Percentiles rank a stretch among this genome's conserved stretches.
Conservation (phyloP, 305 asterid genomes). For the Rubia tinctorum region DNA sequence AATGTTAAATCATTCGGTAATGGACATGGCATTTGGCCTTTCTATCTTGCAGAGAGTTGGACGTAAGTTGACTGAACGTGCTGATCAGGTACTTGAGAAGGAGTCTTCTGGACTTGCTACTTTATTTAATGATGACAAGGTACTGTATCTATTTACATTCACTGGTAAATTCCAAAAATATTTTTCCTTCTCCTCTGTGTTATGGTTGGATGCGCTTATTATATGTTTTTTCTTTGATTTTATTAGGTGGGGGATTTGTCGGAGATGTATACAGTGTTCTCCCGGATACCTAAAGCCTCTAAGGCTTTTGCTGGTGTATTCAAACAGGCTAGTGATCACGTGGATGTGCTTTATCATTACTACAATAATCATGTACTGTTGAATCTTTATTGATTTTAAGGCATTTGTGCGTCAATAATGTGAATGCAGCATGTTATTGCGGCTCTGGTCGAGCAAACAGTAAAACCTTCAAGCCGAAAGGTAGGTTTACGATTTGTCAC, state of each 20-base stretch:
- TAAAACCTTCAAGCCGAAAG: conserved; percentile 98
- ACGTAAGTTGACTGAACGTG: conserved; percentile 83
- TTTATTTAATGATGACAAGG: conserved; percentile 93
- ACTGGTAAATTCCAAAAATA: neutral
- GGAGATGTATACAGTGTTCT: conserved; percentile 92
- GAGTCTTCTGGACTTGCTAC: conserved; percentile 91
- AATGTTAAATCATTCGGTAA: neutral
- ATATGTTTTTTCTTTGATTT: conserved; percentile 6
- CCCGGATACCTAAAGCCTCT: conserved; percentile 80
- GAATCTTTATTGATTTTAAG: neutral
- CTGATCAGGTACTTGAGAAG: no score
- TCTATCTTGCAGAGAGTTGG: conserved; percentile 58
- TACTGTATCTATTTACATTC: no score
- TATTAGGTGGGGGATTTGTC: conserved; percentile 76
- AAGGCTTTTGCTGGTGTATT: conserved; percentile 85
- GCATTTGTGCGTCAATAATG: conserved; percentile 15
- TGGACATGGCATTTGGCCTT: neutral
- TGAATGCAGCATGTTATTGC: conserved; percentile 84
- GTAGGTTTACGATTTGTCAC: conserved; percentile 27
- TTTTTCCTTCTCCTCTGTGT: neutral
- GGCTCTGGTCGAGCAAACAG: conserved; percentile 92
- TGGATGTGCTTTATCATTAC: conserved; percentile 17
- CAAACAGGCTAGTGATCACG: conserved; percentile 65
- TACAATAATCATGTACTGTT: conserved; percentile 14
- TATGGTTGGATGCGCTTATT: neutral